Evolutionary conservation across 768 basidiomycete genomes (phyloP).

Genomic region (Saitozyma podzolica): DNA sequence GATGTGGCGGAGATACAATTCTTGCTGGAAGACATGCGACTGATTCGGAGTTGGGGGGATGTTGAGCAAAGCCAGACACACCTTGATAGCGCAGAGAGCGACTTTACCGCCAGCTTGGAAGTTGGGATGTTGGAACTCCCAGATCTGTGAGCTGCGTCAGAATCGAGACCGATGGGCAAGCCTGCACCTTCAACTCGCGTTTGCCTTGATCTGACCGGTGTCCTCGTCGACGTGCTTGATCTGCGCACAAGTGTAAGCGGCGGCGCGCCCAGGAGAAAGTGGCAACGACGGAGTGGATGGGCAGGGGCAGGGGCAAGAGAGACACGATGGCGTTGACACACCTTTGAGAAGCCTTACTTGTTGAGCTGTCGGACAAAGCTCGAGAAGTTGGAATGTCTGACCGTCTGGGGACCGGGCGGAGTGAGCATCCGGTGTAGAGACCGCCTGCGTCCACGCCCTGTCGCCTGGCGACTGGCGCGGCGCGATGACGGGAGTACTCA

Average conservation of each 20-base stretch:
- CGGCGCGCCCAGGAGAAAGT: too few relatives aligned
- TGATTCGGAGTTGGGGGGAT: neutral
- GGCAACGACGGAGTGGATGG: too few relatives aligned
- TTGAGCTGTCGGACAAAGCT: constrained; percentile 92
- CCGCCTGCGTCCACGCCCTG: too few relatives aligned
- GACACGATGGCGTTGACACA: constrained; percentile 8
- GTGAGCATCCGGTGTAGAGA: too few relatives aligned
- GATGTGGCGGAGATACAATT: too few relatives aligned
- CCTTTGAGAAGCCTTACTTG: constrained; percentile 94
- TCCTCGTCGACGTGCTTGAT: constrained; percentile 46
- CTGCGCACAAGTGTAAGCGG: too few relatives aligned
- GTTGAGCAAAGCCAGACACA: constrained; percentile 9
- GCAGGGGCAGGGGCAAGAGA: too few relatives aligned
- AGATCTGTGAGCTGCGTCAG: too few relatives aligned
- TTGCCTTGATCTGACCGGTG: constrained; percentile 41
- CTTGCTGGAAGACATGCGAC: too few relatives aligned
- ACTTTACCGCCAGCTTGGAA: constrained; percentile 40
- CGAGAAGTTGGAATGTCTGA: constrained; percentile 67
- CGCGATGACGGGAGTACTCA: constrained; percentile 26
- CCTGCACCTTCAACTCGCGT: constrained; percentile 25
- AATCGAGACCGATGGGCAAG: neutral
- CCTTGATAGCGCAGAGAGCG: constrained; percentile 46
- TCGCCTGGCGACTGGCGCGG: too few relatives aligned
- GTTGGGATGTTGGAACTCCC: constrained; percentile 48
- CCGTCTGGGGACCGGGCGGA: too few relatives aligned